phyloP scores from a whole-genome alignment of 805 yeast species.

The Candida sonorensis region DNA sequence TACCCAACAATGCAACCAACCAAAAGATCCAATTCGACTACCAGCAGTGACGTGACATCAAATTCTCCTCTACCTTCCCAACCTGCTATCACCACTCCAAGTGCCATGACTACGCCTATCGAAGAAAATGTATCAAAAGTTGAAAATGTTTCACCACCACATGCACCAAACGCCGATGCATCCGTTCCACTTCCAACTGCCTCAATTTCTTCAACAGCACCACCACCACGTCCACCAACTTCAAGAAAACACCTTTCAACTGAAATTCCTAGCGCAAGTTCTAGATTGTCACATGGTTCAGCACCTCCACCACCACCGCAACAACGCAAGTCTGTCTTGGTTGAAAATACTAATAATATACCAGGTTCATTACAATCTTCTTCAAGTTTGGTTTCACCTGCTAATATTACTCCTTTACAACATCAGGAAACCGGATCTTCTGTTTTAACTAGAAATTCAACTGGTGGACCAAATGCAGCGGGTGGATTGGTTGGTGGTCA shows the following conservation, averaged over 20 bases:
- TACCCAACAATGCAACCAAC: slow-evolving; percentile 27
- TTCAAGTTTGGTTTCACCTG: slow-evolving; percentile 9
- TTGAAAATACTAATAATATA: slow-evolving; percentile 1
- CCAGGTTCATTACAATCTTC: slow-evolving; percentile 1
- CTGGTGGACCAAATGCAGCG: slow-evolving; percentile 16
- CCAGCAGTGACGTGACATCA: slow-evolving; percentile 11
- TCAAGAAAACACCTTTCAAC: slow-evolving; percentile 25
- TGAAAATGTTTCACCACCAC: slow-evolving; percentile 9
- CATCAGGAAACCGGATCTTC: slow-evolving; percentile 41
- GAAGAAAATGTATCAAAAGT: no score
- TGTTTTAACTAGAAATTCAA: slow-evolving; percentile 24
- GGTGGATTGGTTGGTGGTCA: slow-evolving; percentile 29
- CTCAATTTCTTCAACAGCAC: slow-evolving; percentile 3
- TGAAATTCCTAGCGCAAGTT: slow-evolving; percentile 7
- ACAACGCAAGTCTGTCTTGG: slow-evolving; percentile 22
- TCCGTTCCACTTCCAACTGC: slow-evolving; percentile 7
- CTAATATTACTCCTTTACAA: slow-evolving; percentile 21
- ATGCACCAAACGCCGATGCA: slow-evolving; percentile 13
- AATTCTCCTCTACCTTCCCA: slow-evolving; percentile 19
- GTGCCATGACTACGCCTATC: no score
- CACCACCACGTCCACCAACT: slow-evolving; percentile 29
- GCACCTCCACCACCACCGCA: slow-evolving; percentile 30
- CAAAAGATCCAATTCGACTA: slow-evolving; percentile 21
- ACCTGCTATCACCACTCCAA: background rate
- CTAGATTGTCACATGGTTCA: slow-evolving; percentile 22